Evolutionary conservation across 371 early-diverging fungal species (phyloP).

Genomic region (Dinochytrium kinnereticum): DNA sequence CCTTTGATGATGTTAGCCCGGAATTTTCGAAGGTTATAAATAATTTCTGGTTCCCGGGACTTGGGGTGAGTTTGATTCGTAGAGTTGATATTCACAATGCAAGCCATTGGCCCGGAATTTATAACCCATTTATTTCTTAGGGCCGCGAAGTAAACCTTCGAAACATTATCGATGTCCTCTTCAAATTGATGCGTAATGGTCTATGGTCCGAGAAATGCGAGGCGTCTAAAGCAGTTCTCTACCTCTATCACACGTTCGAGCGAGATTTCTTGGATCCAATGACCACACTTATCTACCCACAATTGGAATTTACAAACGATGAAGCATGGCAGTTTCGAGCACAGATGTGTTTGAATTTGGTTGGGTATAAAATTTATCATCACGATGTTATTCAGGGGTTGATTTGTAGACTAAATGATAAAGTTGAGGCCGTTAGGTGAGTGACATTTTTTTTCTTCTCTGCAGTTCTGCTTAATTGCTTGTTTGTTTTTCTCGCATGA

Average conservation of each 20-base stretch:
- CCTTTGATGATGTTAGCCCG: neutral
- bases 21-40: constrained; percentile 32
- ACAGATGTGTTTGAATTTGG: constrained; percentile 43
- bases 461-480: neutral
- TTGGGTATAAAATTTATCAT: constrained; percentile 42
- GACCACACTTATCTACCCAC: constrained; percentile 37
- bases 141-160: constrained; percentile 38
- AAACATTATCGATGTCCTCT: constrained; percentile 43
- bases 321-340: constrained; percentile 48
- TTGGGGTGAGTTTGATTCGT: constrained; percentile 40
- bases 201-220: constrained; percentile 47
- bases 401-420: constrained; percentile 42
- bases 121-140: constrained; percentile 15
- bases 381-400: constrained; percentile 40
- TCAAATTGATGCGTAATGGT: constrained; percentile 38
- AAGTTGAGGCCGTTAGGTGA: constrained; percentile 39
- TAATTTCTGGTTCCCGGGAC: constrained; percentile 46
- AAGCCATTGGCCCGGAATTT: neutral
- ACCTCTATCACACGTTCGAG: constrained; percentile 45
- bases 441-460: neutral
- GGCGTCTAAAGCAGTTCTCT: constrained; percentile 45
- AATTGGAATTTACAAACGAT: constrained; percentile 45
- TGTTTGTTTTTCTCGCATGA: neutral
- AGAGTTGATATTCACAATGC: constrained; percentile 2
- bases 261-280: constrained; percentile 45